Conservation (phyloP, 1,284 basidiomycete genomes). For the Leccinum insolens region DNA sequence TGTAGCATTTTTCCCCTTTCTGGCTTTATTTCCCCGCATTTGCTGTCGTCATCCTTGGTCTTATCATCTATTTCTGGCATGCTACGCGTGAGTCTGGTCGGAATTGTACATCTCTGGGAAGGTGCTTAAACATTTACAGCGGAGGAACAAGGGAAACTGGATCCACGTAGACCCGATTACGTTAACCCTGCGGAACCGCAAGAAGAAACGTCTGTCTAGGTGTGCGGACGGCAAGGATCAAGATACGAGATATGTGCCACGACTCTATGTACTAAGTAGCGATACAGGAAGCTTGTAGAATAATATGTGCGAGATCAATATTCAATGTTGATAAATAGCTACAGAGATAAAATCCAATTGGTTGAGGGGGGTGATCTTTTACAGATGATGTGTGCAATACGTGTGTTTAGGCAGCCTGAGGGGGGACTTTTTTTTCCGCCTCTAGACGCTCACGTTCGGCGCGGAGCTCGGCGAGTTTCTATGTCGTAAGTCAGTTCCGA, state of each 20-base stretch:
- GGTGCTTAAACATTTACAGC: slow-evolving; percentile 43
- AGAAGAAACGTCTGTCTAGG: slow-evolving; percentile 22
- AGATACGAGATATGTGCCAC: not conserved
- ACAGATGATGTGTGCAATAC: slow-evolving; percentile 18
- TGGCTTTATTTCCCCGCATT: slow-evolving; percentile 86
- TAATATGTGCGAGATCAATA: not conserved
- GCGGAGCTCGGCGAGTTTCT: slow-evolving; percentile 69
- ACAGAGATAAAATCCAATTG: slow-evolving; percentile 36
- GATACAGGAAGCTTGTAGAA: not conserved
- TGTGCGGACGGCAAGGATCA: not conserved
- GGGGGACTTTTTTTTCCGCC: slow-evolving; percentile 39
- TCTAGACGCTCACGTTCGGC: slow-evolving; percentile 52
- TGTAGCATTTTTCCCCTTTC: slow-evolving; percentile 74
- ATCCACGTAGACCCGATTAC: slow-evolving; percentile 66
- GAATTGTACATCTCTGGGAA: slow-evolving; percentile 4
- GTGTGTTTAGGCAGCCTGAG: slow-evolving; percentile 31
- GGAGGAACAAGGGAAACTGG: slow-evolving; percentile 72
- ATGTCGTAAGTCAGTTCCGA: slow-evolving; percentile 7
- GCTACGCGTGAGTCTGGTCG: slow-evolving; percentile 63
- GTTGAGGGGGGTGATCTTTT: slow-evolving; percentile 24
- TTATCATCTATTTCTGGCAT: slow-evolving; percentile 83
- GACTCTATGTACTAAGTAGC: not conserved
- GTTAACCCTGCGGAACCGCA: slow-evolving; percentile 40
- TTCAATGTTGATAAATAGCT: slow-evolving; percentile 8
- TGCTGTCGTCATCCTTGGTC: slow-evolving; percentile 65